Evolutionary conservation across 495 filamentous ascomycete genomes (phyloP), one percentile per base, ranked within the genome.

Genomic region (Baudoinia panamericana): DNA sequence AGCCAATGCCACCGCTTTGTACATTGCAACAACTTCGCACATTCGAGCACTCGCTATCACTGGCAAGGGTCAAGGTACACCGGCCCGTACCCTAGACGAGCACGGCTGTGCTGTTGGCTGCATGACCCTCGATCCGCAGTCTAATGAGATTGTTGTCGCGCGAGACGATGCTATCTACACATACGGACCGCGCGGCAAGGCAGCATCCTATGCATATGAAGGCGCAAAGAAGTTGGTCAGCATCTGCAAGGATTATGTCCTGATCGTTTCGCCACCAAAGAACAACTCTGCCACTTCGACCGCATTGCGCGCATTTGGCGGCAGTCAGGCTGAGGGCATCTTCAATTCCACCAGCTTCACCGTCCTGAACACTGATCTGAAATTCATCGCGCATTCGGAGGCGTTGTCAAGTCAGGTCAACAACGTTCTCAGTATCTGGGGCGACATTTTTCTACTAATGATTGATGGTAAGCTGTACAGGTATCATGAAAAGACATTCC

Each of bases 101-200:
- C 71, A 71, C 11, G 90, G 90, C 1, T 94, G 88, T 56, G 87
- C 71, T 11, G 71, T 93, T 21, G 85, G 85, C 0, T 97, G 90
- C 52, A 93, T 97, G 87, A 82, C 83, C 2, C 65, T 86, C 11
- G 83, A 93, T 55, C 70, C 70, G 42, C 69, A 70, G 41, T 81
- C 73, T 4, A 83, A 80, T 1, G 83, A 95, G 48, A 78, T 97
- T 37, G 72, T 96, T 15, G 80, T 96, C 18, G 90, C 76, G 2
- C 68, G 90, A 30, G 87, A 95, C 48, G 90, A 97, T 71, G 90
- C 88, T 2, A 76, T 97, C 41, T 93, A 94, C 62, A 84, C 79
- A 36, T 97, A 96, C 59, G 83, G 82, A 0, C 61, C 78, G 0
- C 82, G 87, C 45, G 92, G 90, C 4, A 72, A 85, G 31, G 84